Conservation (phyloP, 192 early-diverging fungal species). For the Paraglomus brasilianum region DNA sequence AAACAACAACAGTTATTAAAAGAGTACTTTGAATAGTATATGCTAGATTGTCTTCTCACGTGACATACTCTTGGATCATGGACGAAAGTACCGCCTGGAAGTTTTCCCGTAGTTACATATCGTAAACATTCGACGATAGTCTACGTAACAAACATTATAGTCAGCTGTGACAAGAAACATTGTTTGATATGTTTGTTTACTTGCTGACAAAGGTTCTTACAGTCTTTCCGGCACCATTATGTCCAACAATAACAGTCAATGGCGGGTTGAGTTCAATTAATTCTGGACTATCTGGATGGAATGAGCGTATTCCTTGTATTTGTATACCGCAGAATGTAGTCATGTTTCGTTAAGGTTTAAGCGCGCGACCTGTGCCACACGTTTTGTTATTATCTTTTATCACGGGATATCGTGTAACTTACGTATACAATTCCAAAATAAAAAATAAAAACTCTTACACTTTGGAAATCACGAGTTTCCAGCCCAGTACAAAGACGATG, state of each 20-base stretch:
- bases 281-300: conserved; percentile 69
- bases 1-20: neutral
- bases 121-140: conserved; percentile 97
- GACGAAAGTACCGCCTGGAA: conserved; percentile 91
- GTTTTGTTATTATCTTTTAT: too few relatives aligned
- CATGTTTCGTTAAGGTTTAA: neutral
- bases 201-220: conserved; percentile 38
- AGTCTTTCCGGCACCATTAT: conserved; percentile 97
- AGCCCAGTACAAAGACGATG: too few relatives aligned
- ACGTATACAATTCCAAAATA: too few relatives aligned
- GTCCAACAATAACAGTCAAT: conserved; percentile 92
- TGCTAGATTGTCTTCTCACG: neutral
- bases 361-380: too few relatives aligned
- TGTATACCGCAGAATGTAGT: conserved; percentile 41
- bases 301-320: conserved; percentile 90
- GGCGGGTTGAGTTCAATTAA: conserved; percentile 87
- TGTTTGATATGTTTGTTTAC: neutral
- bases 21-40: neutral
- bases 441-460: too few relatives aligned
- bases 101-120: conserved; percentile 89
- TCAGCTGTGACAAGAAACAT: neutral
- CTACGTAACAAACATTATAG: conserved; percentile 30
- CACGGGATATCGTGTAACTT: too few relatives aligned
- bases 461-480: too few relatives aligned
- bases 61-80: conserved; percentile 82